A percentile compares a stretch with the other conserved stretches of the same genome.
These are phyloP conservation scores for Leccinum uliginosum DNA, from an alignment of 768 basidiomycete genomes.

Conservation along the genomic window DNA sequence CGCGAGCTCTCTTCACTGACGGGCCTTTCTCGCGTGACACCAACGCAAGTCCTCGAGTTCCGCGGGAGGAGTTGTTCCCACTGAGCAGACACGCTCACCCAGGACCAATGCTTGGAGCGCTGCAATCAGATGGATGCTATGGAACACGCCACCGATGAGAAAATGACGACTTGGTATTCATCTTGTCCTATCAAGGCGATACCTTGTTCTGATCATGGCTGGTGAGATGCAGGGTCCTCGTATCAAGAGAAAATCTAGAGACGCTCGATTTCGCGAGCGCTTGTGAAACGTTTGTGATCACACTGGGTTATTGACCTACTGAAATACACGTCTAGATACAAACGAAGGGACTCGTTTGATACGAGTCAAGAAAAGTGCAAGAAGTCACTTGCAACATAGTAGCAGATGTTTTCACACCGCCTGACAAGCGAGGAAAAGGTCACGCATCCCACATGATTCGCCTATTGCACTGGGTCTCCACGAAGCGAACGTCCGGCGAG, in stretches of 20 bases:
- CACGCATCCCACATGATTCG: constrained; percentile 61
- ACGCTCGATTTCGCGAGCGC: constrained; percentile 8
- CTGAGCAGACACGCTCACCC: constrained; percentile 41
- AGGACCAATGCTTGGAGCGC: constrained; percentile 40
- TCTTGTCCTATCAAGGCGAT: neutral
- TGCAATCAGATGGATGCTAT: constrained; percentile 37
- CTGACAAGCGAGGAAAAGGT: constrained; percentile 44
- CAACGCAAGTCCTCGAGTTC: constrained; percentile 38
- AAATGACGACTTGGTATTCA: constrained; percentile 39
- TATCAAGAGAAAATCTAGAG: constrained; percentile 45
- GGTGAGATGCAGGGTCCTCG: constrained; percentile 42
- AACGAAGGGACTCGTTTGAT: constrained; percentile 29
- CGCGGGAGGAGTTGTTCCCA: constrained; percentile 34
- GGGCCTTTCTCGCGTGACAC: constrained; percentile 42
- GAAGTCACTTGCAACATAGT: constrained; percentile 45
- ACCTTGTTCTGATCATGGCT: neutral
- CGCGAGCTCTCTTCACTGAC: too few species aligned
- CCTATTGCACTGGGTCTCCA: constrained; percentile 53
- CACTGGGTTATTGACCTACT: neutral
- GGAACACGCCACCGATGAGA: constrained; percentile 39
- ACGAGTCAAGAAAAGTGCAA: constrained; percentile 18
- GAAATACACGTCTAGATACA: constrained; percentile 23
- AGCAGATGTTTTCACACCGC: constrained; percentile 53
- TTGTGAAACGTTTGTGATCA: constrained; percentile 3
- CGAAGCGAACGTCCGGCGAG: constrained; percentile 27